Conservation (phyloP, 306 rosid genomes). For the Corylus avellana region DNA sequence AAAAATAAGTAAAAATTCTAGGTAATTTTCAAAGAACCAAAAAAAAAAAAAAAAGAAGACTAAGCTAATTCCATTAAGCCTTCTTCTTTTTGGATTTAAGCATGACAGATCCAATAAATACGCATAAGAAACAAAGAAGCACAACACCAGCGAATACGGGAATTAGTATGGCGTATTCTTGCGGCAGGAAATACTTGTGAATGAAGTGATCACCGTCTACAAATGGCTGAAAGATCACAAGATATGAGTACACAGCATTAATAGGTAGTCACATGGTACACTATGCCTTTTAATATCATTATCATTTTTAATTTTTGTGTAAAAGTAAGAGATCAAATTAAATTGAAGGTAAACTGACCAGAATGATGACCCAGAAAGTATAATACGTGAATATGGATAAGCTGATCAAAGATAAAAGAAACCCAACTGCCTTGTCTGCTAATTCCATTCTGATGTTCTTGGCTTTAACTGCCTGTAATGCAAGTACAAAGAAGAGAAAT, state of each 20-base stretch:
- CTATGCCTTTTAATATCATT: background rate
- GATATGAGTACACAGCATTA: conserved; percentile 2
- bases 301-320: background rate
- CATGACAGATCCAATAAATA: conserved; percentile 82
- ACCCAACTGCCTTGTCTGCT: conserved; percentile 86
- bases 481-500: conserved; percentile 24
- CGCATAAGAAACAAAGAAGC: conserved; percentile 70
- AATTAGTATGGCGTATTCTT: conserved; percentile 82
- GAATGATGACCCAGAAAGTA: conserved; percentile 92
- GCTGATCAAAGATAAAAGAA: conserved; percentile 69
- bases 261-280: conserved; percentile 11
- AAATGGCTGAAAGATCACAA: conserved; percentile 78
- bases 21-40: background rate
- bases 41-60: background rate
- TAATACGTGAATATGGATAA: conserved; percentile 81
- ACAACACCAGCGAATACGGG: conserved; percentile 78
- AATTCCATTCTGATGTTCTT: conserved; percentile 58
- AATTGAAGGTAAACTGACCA: conserved; percentile 53
- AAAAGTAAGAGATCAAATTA: conserved; percentile 8
- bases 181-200: conserved; percentile 81
- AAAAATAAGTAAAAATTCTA: background rate
- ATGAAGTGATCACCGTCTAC: conserved; percentile 85
- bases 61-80: conserved; percentile 37
- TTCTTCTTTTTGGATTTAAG: conserved; percentile 93
- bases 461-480: conserved; percentile 42